Evolutionary conservation across 768 basidiomycete species (phyloP), one percentile per base, ranked within the genome.

Genomic region (Boletus eberwhitei): DNA sequence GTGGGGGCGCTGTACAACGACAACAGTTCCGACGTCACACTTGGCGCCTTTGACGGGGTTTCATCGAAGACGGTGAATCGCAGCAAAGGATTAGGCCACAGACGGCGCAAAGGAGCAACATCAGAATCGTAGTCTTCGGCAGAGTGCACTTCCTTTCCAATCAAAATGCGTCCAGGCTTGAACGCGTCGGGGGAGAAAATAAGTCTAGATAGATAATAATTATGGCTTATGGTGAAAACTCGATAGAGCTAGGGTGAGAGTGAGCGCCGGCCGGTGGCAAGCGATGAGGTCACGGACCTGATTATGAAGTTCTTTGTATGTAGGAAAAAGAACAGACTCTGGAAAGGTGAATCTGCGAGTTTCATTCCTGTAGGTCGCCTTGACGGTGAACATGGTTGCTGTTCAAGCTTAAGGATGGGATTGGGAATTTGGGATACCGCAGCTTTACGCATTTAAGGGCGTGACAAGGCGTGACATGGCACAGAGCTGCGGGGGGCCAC

Each of bases 301-400:
- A 52, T 74, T 71, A 62, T 76, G 77, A 38, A 91, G 75, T 58
- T 87, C 75, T 3, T 79, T 70, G 64, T 80, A 89, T 1, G 82
- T 70, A 42, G 89, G 89, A 63, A 91, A 88, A 17, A 73, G 61
- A 38, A 71, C 64, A n/a, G 68, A 69, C 7, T 77, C 74, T 17
- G 74, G 57, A 59, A 89, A 87, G 3, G 80, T 73, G 60, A 88
- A 77, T 61, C 81, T 88, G 62, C 89, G 81, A 53, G 82, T 88
- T 68, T 90, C 86, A 52, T 70, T 71, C 51, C 79, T 74, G 68
- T 88, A 90, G 21, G 86, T 87, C n/a, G 84, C 87, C 72, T 91
- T 91, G 65, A 90, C 80, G 53, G 82, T 82, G 75, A 90, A 89
- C 81, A 86, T 85, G 72, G 75, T 70, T 60, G 59, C 43, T 51